Evolutionary conservation across 257 asterid genomes (phyloP).

Genomic region (Solanum arcanum): DNA sequence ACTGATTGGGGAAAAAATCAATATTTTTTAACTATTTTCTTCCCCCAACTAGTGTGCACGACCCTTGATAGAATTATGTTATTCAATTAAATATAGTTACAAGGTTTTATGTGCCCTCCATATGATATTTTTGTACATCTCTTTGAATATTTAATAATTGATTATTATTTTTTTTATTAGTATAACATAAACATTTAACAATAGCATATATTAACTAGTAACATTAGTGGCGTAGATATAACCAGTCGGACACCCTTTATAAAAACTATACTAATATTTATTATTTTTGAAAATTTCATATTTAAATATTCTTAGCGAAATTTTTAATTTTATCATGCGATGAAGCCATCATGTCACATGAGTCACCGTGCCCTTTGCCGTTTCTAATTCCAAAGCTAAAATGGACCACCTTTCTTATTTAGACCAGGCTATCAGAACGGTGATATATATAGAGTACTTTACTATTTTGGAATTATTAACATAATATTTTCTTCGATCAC

Average conservation of each 20-base stretch:
- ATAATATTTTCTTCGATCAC: neutral
- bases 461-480: neutral
- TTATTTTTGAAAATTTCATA: no score
- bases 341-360: neutral
- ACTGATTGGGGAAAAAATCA: neutral
- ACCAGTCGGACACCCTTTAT: rapidly evolving
- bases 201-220: neutral
- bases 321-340: rapidly evolving
- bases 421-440: neutral
- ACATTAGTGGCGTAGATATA: no score
- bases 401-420: neutral
- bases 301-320: no score
- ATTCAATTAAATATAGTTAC: neutral
- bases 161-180: neutral
- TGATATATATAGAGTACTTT: neutral
- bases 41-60: neutral
- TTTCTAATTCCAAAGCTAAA: neutral
- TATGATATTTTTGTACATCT: neutral
- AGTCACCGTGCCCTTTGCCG: neutral
- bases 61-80: neutral
- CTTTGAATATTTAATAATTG: neutral
- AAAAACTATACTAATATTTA: no score
- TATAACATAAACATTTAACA: neutral
- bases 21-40: neutral
- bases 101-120: neutral